Evolutionary conservation across 768 basidiomycete genomes (phyloP), one percentile per base, ranked within the genome.

Genomic region (Boletus pseudo-olivaceus): DNA sequence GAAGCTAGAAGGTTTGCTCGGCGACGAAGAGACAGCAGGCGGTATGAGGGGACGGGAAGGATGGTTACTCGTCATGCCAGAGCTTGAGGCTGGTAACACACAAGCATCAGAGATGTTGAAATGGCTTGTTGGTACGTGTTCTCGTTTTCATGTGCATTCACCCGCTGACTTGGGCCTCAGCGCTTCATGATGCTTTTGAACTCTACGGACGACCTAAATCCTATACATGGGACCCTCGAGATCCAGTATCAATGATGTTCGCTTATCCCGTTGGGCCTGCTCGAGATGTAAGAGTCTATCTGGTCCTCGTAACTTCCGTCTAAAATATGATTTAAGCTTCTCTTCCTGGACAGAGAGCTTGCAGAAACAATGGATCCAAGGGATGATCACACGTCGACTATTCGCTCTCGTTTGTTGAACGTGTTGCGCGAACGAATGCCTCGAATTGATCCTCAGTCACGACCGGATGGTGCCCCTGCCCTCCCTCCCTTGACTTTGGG

Each of bases 31-130:
- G 27, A 83, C 88, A 11, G 76, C 80, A n/a, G 82, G 81, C 27
- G 71, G 70, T 4, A 85, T 93, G 79, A 81, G 80, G 60, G 76
- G 78, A 11, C 73, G 86, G 53, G 88, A 94, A 61, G 93, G 88
- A 3, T 98, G 91, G 90, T 66, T 92, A 11, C 75, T 98, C 62
- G 72, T 97, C 50, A 95, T 98, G 90, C 95, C 95, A 23, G 93
- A 95, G 64, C 72, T 84, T 14, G 85, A 90, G 58, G 76, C 74
- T 20, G 79, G 81, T 29, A 75, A 78, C 30, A 80, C 78, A 14
- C 84, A 84, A 43, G 79, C 88, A 14, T 79, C 78, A 7, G 93
- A 96, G 70, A 93, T 95, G 88, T 75, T 95, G 56, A 89, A 85
- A 66, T 96, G 93, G 93, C 75, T 94, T 42, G 82, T 91, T 57